Conservation (phyloP, 495 filamentous ascomycete species). For the Talaromyces trachyspermus region DNA sequence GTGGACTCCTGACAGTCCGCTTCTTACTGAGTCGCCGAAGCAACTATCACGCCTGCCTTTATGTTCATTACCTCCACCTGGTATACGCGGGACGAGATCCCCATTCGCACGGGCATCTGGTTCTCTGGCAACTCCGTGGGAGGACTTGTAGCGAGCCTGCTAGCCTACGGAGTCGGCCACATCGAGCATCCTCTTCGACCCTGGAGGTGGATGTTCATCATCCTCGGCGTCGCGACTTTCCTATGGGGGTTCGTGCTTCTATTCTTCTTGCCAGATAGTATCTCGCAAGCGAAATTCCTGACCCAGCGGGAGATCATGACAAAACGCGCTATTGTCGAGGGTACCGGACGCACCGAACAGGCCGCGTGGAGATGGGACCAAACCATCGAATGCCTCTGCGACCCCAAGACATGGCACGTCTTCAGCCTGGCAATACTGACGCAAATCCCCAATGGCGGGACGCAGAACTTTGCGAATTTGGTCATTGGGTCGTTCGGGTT, state of each 20-base stretch:
- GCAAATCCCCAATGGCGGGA: constrained; percentile 36
- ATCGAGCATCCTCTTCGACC: constrained; percentile 40
- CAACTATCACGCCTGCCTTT: constrained; percentile 38
- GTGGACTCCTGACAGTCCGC: constrained; percentile 29
- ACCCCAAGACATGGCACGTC: constrained; percentile 55
- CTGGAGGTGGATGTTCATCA: constrained; percentile 48
- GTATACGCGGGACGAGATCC: constrained; percentile 52
- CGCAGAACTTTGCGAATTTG: constrained; percentile 39
- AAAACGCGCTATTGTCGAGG: constrained; percentile 36
- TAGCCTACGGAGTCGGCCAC: constrained; percentile 51
- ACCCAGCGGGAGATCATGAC: constrained; percentile 47
- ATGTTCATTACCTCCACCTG: constrained; percentile 36
- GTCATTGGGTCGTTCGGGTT: constrained; percentile 40
- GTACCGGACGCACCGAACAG: constrained; percentile 42
- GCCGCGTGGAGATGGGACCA: constrained; percentile 51
- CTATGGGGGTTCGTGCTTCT: constrained; percentile 48
- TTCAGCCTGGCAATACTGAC: constrained; percentile 49
- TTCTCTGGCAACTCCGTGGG: constrained; percentile 53
- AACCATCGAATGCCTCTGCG: constrained; percentile 42
- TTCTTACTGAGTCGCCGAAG: constrained; percentile 47
- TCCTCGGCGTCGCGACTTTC: constrained; percentile 46
- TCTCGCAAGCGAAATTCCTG: constrained; percentile 53
- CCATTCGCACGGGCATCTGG: constrained; percentile 53
- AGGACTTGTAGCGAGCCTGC: constrained; percentile 47
- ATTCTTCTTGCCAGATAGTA: constrained; percentile 52